phyloP scores from a whole-genome alignment of 228 moss, liverwort and hornwort genomes.

The Sphagnum magellanicum region DNA sequence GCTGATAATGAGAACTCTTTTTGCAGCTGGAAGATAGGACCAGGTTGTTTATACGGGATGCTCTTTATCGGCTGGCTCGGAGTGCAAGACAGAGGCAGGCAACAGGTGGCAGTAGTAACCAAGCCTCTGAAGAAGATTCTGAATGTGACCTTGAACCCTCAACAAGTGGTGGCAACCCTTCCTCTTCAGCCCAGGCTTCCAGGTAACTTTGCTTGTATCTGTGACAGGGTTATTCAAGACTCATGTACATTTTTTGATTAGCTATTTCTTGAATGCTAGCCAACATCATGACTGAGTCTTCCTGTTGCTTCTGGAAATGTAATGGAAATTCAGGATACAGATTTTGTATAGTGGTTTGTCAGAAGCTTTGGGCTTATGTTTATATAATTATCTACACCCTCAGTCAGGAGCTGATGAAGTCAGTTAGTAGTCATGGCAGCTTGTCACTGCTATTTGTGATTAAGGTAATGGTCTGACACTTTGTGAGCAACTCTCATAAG shows the following conservation, averaged over 20 bases:
- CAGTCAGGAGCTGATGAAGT: too few species aligned
- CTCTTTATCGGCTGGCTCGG: slow-evolving; percentile 86
- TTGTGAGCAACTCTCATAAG: too few species aligned
- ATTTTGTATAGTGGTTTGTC: neutral
- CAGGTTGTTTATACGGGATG: slow-evolving; percentile 78
- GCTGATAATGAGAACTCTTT: neutral
- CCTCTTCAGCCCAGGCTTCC: slow-evolving; percentile 58
- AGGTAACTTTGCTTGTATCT: slow-evolving; percentile 29
- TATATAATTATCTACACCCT: too few species aligned
- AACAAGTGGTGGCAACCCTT: slow-evolving; percentile 47
- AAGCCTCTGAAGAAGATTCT: slow-evolving; percentile 55
- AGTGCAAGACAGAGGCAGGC: slow-evolving; percentile 79
- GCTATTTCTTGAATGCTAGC: neutral
- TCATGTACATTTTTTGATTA: too few species aligned
- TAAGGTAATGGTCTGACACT: too few species aligned
- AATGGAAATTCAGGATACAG: neutral
- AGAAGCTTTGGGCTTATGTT: neutral
- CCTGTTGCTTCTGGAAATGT: neutral
- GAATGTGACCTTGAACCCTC: slow-evolving; percentile 76
- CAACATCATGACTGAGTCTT: neutral
- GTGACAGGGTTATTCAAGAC: neutral
- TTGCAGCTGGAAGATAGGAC: slow-evolving; percentile 76
- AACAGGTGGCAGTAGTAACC: slow-evolving; percentile 46
- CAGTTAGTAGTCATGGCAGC: too few species aligned
- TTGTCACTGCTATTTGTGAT: too few species aligned